A percentile compares a stretch with the other conserved stretches of the same genome.
Evolutionary conservation across 495 filamentous ascomycete genomes (phyloP).

Genomic region (Aspergillus haitiensis): DNA sequence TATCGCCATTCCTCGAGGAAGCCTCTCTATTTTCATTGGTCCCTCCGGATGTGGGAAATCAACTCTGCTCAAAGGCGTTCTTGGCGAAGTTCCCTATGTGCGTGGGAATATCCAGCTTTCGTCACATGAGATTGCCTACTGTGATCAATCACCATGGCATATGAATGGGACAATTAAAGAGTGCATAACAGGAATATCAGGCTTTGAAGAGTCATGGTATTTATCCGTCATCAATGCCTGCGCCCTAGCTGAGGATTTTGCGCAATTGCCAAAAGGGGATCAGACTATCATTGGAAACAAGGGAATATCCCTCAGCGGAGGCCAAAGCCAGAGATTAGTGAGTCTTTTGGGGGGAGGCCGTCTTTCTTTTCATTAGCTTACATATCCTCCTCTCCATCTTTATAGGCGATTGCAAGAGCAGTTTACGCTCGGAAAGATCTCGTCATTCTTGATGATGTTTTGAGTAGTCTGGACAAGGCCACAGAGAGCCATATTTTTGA

Average conservation of each 20-base stretch:
- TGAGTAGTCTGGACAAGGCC: slow-evolving; percentile 53
- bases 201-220: slow-evolving; percentile 23
- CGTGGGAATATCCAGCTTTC: slow-evolving; percentile 44
- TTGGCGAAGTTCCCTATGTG: slow-evolving; percentile 53
- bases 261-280: slow-evolving; percentile 11
- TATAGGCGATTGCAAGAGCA: slow-evolving; percentile 29
- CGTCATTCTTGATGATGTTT: slow-evolving; percentile 50
- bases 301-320: slow-evolving; percentile 10
- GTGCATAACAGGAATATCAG: slow-evolving; percentile 55
- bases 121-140: slow-evolving; percentile 48
- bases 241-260: slow-evolving; percentile 4
- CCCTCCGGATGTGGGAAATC: slow-evolving; percentile 63
- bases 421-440: slow-evolving; percentile 46
- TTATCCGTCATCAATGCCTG: slow-evolving; percentile 6
- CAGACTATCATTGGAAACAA: slow-evolving; percentile 6
- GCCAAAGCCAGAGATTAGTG: slow-evolving; percentile 13
- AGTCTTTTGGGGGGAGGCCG: neutral
- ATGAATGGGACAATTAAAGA: slow-evolving; percentile 60
- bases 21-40: slow-evolving; percentile 55
- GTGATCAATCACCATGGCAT: slow-evolving; percentile 55
- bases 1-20: slow-evolving; percentile 40
- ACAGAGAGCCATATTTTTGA: slow-evolving; percentile 43
- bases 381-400: neutral
- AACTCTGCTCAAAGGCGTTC: slow-evolving; percentile 56
- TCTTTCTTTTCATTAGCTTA: neutral